phyloP scores from a whole-genome alignment of 371 early-diverging fungal species.

The Syncephalis fuscata region DNA sequence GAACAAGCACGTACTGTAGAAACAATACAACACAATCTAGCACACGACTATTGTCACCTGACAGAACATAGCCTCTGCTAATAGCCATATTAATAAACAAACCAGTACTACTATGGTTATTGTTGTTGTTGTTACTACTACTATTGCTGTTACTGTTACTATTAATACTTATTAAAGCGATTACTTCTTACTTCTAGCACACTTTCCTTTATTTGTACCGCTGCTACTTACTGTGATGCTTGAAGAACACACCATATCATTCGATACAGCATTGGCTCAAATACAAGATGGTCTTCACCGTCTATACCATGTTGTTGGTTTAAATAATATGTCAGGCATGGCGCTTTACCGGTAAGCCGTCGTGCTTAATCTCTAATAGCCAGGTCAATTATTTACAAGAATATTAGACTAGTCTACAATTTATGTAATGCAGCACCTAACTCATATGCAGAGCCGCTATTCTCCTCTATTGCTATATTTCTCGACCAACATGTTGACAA shows the following conservation, averaged over 20 bases:
- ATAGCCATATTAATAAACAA: no score
- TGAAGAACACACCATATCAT: conserved; percentile 2
- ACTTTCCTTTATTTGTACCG: neutral
- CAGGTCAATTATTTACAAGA: neutral
- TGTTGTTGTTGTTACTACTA: no score
- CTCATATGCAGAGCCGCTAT: conserved; percentile 48
- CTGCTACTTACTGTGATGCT: neutral
- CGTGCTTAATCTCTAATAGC: neutral
- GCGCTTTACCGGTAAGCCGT: conserved; percentile 5
- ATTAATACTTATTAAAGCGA: no score
- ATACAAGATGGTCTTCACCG: conserved; percentile 3
- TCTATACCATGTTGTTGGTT: conserved; percentile 6
- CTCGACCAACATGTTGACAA: conserved; percentile 32
- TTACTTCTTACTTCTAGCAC: neutral
- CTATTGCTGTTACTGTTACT: no score
- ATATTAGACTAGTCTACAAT: conserved; percentile 30
- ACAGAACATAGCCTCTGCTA: no score
- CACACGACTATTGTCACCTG: no score
- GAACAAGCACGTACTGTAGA: no score
- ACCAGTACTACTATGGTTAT: no score
- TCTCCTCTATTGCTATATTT: conserved; percentile 49
- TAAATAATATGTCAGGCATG: conserved; percentile 8
- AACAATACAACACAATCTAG: no score
- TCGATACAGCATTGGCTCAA: conserved; percentile 4
- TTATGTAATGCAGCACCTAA: conserved; percentile 64